Conservation (phyloP, 257 asterid genomes). For the Fraxinus excelsior region DNA sequence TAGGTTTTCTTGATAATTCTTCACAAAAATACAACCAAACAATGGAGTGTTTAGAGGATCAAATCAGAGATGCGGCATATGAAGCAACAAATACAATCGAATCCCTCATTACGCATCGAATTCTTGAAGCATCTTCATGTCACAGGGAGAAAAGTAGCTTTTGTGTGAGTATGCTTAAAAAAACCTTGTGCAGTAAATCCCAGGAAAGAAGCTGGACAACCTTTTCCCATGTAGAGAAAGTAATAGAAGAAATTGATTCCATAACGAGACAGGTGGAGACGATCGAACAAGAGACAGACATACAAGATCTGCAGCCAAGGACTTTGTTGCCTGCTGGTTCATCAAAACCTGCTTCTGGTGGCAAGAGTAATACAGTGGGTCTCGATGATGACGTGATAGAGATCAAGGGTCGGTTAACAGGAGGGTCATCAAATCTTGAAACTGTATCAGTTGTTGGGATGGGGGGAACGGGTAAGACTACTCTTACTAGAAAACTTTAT, state of each 20-base stretch:
- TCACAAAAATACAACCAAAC: background rate
- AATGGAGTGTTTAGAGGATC: background rate
- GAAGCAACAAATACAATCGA: conserved; percentile 27
- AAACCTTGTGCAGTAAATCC: too few species aligned
- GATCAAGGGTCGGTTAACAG: background rate
- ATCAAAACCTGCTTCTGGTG: too few species aligned
- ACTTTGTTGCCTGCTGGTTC: too few species aligned
- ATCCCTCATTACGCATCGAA: background rate
- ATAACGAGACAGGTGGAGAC: too few species aligned
- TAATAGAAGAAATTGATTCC: too few species aligned
- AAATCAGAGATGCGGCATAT: conserved; percentile 22
- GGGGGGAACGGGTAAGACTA: background rate
- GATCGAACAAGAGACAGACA: background rate
- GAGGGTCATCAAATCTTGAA: background rate
- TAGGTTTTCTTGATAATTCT: background rate
- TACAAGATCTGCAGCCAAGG: too few species aligned
- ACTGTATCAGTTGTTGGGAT: background rate
- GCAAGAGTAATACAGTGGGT: background rate
- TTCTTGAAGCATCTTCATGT: background rate
- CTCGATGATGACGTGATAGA: background rate
- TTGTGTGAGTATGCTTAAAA: too few species aligned
- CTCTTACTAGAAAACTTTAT: too few species aligned
- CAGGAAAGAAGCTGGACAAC: too few species aligned
- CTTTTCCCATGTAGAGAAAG: too few species aligned
- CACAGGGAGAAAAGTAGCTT: too few species aligned